Base-by-base conservation (phyloP, 2,329 filamentous ascomycete genomes). In the Pseudogymnoascus sp. region DNA sequence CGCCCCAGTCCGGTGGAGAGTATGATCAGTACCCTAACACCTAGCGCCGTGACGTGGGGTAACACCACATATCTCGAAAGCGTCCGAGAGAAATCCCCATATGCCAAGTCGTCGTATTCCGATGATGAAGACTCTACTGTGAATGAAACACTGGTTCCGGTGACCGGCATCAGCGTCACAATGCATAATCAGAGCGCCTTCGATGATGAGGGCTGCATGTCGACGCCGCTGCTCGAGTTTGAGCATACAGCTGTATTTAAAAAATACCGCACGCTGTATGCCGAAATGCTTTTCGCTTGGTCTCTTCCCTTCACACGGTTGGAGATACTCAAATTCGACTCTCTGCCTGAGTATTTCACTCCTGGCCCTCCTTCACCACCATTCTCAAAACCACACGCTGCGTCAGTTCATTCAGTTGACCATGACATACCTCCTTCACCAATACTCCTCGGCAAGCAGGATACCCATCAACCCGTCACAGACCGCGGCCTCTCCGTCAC, bases 221-320 rank as follows among this genome's bases (percentile, higher is more conserved):
- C 77, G 17, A 78, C 80, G 2, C 81, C 86, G 3, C 73, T 89
- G 2, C 76, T 89, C 13, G 81, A 86, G 44, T 33, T 59, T 2
- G 76, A 70, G 31, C 78, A 78, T n/a, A 72, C 75, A 4, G 71
- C 76, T 3, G 71, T 81, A 17, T 85, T 85, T 65, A 78, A 80
- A n/a, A 78, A 77, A 67, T 89, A 88, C 68, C 82, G 86, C 36
- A 82, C 84, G 64, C 79, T 81, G 0, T 89, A 89, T 67, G 85
- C 86, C n/a, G 84, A 88, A 72, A 80, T 89, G 73, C 78, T 89
- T 3, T 85, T 86, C 66, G 82, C 84, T 74, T 89, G 86, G 86
- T 77, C 79, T 2, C 80, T 85, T 62, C 84, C 84, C 0, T 74
- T 88, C 4, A 79, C 83, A 33, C 79, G 85, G 15, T 78, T 89